Evolutionary conservation across 106 monocot species (phyloP), one percentile per base, ranked within the genome.

Genomic region (Phalaenopsis equestris): DNA sequence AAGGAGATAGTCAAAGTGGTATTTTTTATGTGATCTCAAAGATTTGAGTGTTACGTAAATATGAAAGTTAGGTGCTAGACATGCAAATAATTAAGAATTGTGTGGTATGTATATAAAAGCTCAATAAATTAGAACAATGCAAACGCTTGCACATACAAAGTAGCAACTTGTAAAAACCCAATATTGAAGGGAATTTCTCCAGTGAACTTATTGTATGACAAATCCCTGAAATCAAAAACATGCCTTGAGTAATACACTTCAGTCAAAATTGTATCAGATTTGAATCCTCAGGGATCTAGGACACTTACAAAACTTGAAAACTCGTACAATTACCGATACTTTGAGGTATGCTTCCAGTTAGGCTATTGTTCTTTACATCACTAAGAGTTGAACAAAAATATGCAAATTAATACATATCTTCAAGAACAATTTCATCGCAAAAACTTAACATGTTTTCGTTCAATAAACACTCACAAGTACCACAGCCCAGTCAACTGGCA

Each of bases 151-250:
- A 73, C 92, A 73, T 88, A 98, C 98, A 98, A 81, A 45, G 98
- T 98, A 38, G 98, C 98, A 70, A 98, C 94, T 93, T 98, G 98
- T 73, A 98, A 70, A 78, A 98, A 98, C 0, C 98, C 98, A 86
- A 98, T 94, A 80, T 98, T 98, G 86, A 85, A 98, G 19, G 94
- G 94, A 74, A 98, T 94, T 86, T 94, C 92, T 72, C 98, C 98
- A 5, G 88, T 85, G 43, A 98, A 61, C 14, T 88, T 80, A 80
- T 98, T 98, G 83, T 98, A 91, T 15, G 98, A 98, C 78, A 98
- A 67, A 78, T 98, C 98, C 84, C 98, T 98, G 81, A 1, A 56
- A 87, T 18, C 18, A 65, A 46, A 30, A 74, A 84, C 49, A 18
- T 73, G 36, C 6, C 42, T 68, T 75, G 6, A 70, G 23, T 39